Conservation (phyloP, 2,329 filamentous ascomycete species). For the Xylaria polymorpha region DNA sequence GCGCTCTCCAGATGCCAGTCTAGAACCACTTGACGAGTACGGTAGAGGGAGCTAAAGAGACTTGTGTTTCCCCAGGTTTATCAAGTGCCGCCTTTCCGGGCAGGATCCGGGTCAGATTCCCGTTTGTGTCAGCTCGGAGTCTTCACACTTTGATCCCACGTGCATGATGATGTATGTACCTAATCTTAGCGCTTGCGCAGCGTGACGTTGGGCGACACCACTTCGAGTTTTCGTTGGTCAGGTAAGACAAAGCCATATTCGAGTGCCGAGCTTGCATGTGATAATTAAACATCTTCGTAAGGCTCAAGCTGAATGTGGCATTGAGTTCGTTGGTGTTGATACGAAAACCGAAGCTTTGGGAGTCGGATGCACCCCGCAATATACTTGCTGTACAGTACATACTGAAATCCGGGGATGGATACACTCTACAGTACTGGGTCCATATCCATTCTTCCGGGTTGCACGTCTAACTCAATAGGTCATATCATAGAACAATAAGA, state of each 20-base stretch:
- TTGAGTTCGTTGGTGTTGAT: not conserved
- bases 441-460: not conserved
- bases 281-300: constrained; percentile 7
- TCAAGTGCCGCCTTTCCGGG: constrained; percentile 4
- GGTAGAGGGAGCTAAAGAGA: not conserved
- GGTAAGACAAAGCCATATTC: not conserved
- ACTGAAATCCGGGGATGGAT: constrained; percentile 9
- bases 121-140: constrained; percentile 1
- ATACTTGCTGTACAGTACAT: not conserved
- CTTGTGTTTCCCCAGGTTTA: not conserved
- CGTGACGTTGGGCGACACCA: constrained; percentile 21
- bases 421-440: not conserved
- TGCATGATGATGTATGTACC: constrained; percentile 21
- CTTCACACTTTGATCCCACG: constrained; percentile 20
- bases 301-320: constrained; percentile 15
- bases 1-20: not conserved
- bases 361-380: not conserved
- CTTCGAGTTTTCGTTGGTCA: constrained; percentile 3
- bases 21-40: not conserved
- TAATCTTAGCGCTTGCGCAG: constrained; percentile 4
- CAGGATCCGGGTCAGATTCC: constrained; percentile 7
- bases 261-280: constrained; percentile 35
- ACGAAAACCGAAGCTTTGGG: not conserved
- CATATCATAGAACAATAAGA: not conserved
- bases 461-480: not conserved